Conservation (phyloP, 768 basidiomycete genomes). For the Strobilomyces dryophilus region DNA sequence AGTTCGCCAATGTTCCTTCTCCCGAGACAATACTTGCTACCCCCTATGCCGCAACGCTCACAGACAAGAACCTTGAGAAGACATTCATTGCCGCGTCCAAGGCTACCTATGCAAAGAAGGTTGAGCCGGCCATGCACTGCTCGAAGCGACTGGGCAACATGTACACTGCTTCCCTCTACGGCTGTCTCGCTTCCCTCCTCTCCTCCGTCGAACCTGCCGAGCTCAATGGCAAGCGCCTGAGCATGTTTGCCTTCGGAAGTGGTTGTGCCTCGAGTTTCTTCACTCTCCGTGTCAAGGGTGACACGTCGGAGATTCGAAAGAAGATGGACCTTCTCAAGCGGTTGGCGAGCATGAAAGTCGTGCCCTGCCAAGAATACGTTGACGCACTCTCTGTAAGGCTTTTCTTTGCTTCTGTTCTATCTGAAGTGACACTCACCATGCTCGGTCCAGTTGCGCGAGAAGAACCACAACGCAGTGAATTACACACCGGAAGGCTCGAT, state of each 20-base stretch:
- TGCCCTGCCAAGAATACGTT: slow-evolving; percentile 89
- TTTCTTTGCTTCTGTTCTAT: background rate
- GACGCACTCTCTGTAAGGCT: slow-evolving; percentile 68
- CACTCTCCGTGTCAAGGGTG: slow-evolving; percentile 81
- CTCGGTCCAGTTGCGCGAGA: slow-evolving; percentile 77
- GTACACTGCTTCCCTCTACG: slow-evolving; percentile 96
- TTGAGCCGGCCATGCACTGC: slow-evolving; percentile 80
- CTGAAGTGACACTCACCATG: background rate
- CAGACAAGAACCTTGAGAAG: slow-evolving; percentile 96
- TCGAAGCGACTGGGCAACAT: slow-evolving; percentile 94
- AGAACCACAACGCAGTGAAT: slow-evolving; percentile 87
- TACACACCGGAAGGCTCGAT: slow-evolving; percentile 84
- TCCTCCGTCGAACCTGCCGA: slow-evolving; percentile 65
- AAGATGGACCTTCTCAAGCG: slow-evolving; percentile 81
- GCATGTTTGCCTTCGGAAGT: slow-evolving; percentile 94
- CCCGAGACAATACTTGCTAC: slow-evolving; percentile 66
- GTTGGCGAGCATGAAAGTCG: slow-evolving; percentile 82
- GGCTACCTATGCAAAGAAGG: slow-evolving; percentile 65
- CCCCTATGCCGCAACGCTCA: slow-evolving; percentile 68
- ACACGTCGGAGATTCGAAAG: slow-evolving; percentile 73
- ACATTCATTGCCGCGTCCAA: slow-evolving; percentile 83
- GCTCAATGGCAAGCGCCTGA: slow-evolving; percentile 79
- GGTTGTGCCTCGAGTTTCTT: slow-evolving; percentile 97
- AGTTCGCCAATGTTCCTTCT: slow-evolving; percentile 65
- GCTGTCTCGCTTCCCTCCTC: slow-evolving; percentile 86